Percentiles rank a stretch among this genome's conserved stretches.
phyloP scores from a whole-genome alignment of 2,329 filamentous ascomycete species.

The Mycosphaerella sp. region DNA sequence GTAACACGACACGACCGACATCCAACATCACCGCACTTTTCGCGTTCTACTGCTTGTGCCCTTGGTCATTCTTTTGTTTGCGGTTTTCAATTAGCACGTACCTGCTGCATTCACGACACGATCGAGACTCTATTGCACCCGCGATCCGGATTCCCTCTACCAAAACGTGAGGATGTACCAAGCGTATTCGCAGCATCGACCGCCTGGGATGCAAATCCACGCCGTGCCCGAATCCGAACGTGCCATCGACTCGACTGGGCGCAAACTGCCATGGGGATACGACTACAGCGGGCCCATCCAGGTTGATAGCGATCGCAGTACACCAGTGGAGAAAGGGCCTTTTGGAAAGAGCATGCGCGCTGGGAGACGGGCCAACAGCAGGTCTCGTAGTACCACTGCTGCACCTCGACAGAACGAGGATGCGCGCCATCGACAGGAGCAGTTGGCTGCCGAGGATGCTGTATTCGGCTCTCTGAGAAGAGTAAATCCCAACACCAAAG shows the following conservation, averaged over 20 bases:
- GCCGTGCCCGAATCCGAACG: constrained; percentile 58
- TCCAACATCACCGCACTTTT: neutral
- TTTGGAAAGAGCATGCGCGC: constrained; percentile 48
- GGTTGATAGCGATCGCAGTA: constrained; percentile 21
- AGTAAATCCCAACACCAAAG: constrained; percentile 26
- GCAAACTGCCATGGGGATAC: constrained; percentile 57
- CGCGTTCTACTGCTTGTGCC: neutral
- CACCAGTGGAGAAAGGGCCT: constrained; percentile 55
- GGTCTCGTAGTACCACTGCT: constrained; percentile 43
- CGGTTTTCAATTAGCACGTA: neutral
- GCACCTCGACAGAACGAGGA: constrained; percentile 57
- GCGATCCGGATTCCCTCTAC: neutral
- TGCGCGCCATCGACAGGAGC: constrained; percentile 38
- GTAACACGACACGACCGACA: neutral
- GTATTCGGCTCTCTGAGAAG: constrained; percentile 38
- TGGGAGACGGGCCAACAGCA: constrained; percentile 9
- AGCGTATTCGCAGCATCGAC: constrained; percentile 14
- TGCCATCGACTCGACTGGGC: constrained; percentile 53
- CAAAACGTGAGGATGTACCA: constrained; percentile 6
- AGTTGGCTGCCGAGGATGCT: constrained; percentile 42
- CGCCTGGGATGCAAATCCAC: constrained; percentile 56
- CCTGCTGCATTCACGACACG: neutral
- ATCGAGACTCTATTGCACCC: too few species aligned
- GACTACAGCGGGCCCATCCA: constrained; percentile 32
- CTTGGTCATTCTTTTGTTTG: neutral